Base-by-base conservation (phyloP, 306 rosid genomes). In the Crotalaria pallida region DNA sequence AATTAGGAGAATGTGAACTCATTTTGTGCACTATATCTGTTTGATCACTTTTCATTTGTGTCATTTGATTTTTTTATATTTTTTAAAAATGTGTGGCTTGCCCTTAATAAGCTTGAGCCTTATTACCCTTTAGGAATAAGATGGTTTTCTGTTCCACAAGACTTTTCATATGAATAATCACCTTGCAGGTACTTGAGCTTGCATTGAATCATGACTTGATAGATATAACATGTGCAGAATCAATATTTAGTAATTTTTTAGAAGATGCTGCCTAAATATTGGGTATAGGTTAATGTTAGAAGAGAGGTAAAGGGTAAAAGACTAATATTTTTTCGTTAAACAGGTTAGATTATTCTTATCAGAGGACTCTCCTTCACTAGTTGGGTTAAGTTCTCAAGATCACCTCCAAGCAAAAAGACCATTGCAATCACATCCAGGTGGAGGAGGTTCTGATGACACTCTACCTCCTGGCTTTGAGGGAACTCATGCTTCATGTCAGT, bases 401-500 rank as follows among this genome's bases (percentile, higher is more conserved):
- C 94, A 92, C 81, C 98, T 92, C 73, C 98, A 92, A 78, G 90
- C 90, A 31, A 92, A 92, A 83, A 23, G 84, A 50, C 84, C 92
- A 5, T 84, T 86, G 82, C 50, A 38, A 27, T 78, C 78, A 74
- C 95, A 81, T 79, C 79, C 92, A 26, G 81, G 85, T 13, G 95
- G 88, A 31, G 73, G 82, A 48, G 86, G 91, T 64, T 81, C 88
- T 16, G 96, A 87, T 26, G 96, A 86, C 77, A 71, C 47, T 79
- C 81, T 88, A 57, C 99, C 99, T 73, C 97, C 95, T 70, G 96
- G 97, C 27, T 94, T 94, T 71, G 97, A 94, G 81, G 96, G 90
- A 74, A 79, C 85, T 65, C 87, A 69, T 72, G 58, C 84, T 21
- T 78, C 75, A 67, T 85, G 78, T 80, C 88, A 83, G 73, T 76